Base-by-base conservation (phyloP, 306 rosid genomes). In the Trifolium pratense region DNA sequence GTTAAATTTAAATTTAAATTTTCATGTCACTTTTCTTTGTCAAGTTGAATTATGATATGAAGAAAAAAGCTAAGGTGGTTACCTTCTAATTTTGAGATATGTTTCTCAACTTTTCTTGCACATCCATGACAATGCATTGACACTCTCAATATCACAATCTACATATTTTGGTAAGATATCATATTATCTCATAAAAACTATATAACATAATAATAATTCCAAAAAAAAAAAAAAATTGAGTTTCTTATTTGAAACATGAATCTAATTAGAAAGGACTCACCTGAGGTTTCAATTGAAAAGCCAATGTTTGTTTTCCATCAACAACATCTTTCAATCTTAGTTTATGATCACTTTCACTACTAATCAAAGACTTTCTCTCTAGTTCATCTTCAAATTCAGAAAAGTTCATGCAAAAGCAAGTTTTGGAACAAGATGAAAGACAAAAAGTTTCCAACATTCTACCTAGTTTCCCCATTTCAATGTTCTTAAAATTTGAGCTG, bases 41-140 rank as follows among this genome's bases (percentile, higher is more conserved):
- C 70, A 20, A 71, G 65, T 71, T 61, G 18, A 74, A 67, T 71
- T 70, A 6, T n/a, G 58, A 66, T 26, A 34, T 23, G 31, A 58
- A 37, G 42, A 16, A 57, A 51, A 36, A 26, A 16, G 36, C 49
- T 9, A 55, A 20, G 14, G 7, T 49, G 5, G 64, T 76, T 46
- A 89, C 99, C 99, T 74, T 94, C 93, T 70, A 94, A 87, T 86
- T 88, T 94, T 57, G 93, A 83, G 72, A 94, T 84, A 70, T 79
- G 96, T 63, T 91, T 94, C 92, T 90, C 93, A 78, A 94, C 93
- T 77, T 94, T 86, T 81, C 62, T 91, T 37, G 96, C 97, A 82
- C 99, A 94, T 63, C 96, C 99, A 83, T 85, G 42, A 85, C 99
- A 94, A 78, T 94, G 96, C 93, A 94, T 94, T 75, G 97, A 88